Conservation (phyloP, 129 eudicot species). For the Erigeron canadensis region DNA sequence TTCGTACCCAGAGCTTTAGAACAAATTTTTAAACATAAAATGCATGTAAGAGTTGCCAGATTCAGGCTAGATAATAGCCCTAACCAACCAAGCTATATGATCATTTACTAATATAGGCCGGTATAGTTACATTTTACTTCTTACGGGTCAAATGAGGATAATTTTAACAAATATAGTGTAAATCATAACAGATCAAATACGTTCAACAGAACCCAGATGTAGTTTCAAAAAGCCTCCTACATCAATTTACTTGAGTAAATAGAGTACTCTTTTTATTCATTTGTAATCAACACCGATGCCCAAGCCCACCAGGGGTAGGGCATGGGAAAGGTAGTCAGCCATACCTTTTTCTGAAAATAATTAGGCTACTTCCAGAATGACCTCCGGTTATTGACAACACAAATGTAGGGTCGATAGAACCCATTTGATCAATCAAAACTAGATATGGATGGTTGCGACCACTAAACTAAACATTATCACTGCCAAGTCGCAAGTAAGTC, state of each 20-base stretch:
- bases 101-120: background rate
- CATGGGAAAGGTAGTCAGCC: too few species aligned
- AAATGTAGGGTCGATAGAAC: too few species aligned
- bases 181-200: background rate
- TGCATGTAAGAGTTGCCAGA: slow-evolving; percentile 23
- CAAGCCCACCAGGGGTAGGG: background rate
- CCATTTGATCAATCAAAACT: background rate
- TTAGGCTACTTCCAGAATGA: too few species aligned
- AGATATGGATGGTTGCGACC: background rate
- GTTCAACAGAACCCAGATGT: background rate
- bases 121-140: too few species aligned
- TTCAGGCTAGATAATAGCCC: slow-evolving; percentile 11
- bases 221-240: background rate
- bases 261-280: background rate
- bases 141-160: background rate
- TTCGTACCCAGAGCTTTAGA: slow-evolving; percentile 76
- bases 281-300: background rate
- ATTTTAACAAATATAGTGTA: background rate
- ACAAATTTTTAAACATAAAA: background rate
- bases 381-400: too few species aligned
- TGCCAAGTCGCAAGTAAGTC: slow-evolving; percentile 17
- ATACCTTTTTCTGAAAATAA: too few species aligned
- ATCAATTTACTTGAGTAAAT: background rate
- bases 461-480: slow-evolving; percentile 2
- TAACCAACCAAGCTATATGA: slow-evolving; percentile 4